These are phyloP conservation scores for Candida schatavii DNA, from an alignment of 805 yeast genomes.

Conservation along the genomic window DNA sequence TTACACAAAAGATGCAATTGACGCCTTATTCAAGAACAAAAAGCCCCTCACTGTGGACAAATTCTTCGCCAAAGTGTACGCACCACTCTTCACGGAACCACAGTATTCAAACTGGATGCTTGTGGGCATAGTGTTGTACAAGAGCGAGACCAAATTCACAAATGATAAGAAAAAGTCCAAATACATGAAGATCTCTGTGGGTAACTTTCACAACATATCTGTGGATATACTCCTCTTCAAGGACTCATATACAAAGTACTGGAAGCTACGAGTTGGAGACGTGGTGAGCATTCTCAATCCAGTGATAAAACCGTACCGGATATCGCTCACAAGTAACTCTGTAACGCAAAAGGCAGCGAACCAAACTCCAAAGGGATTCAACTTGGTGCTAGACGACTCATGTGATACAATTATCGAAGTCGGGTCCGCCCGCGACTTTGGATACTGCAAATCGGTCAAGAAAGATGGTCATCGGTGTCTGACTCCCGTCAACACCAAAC, in stretches of 20 bases:
- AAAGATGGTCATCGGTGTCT: slow-evolving; percentile 53
- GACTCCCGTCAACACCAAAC: slow-evolving; percentile 55
- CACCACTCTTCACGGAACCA: slow-evolving; percentile 72
- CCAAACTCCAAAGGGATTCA: slow-evolving; percentile 38
- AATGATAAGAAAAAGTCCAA: slow-evolving; percentile 35
- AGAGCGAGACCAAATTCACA: slow-evolving; percentile 51
- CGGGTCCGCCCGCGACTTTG: slow-evolving; percentile 68
- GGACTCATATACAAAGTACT: slow-evolving; percentile 63
- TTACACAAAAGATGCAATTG: slow-evolving; percentile 34
- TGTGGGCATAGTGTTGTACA: slow-evolving; percentile 63
- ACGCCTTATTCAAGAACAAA: slow-evolving; percentile 41
- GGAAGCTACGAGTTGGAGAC: slow-evolving; percentile 75
- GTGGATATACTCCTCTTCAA: slow-evolving; percentile 65
- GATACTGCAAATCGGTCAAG: slow-evolving; percentile 56
- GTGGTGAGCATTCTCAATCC: slow-evolving; percentile 78
- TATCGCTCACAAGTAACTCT: slow-evolving; percentile 18
- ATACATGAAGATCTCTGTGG: slow-evolving; percentile 59
- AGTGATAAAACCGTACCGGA: slow-evolving; percentile 33
- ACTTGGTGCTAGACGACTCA: slow-evolving; percentile 51
- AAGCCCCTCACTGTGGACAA: slow-evolving; percentile 58
- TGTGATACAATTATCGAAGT: slow-evolving; percentile 62
- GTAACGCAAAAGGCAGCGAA: slow-evolving; percentile 18
- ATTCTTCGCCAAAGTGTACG: slow-evolving; percentile 59
- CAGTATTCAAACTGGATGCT: slow-evolving; percentile 74
- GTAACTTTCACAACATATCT: slow-evolving; percentile 61